phyloP scores from a whole-genome alignment of 371 early-diverging fungal genomes.

The Syncephalis plumigaleata region DNA sequence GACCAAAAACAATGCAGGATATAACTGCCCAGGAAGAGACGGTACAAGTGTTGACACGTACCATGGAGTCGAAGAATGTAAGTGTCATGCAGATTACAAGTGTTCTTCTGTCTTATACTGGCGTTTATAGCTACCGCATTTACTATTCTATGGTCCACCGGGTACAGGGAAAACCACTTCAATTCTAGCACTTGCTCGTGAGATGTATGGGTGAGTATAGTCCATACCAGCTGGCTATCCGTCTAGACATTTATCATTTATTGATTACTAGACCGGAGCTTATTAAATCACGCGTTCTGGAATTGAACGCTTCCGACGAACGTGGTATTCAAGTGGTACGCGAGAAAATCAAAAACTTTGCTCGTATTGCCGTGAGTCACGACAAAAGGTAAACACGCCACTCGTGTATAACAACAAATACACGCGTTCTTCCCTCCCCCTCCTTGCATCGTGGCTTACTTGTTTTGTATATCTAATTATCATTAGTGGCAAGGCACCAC shows the following conservation, averaged over 20 bases:
- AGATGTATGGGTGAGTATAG: conserved; percentile 58
- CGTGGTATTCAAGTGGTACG: conserved; percentile 94
- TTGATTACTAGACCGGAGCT: conserved; percentile 40
- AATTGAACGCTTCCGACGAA: conserved; percentile 99
- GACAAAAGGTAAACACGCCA: conserved; percentile 17
- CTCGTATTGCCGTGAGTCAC: conserved; percentile 43
- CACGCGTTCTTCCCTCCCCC: too few relatives aligned
- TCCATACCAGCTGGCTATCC: not conserved
- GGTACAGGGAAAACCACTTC: conserved; percentile 99
- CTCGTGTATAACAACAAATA: too few relatives aligned
- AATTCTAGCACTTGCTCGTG: conserved; percentile 83
- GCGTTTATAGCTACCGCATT: conserved; percentile 79
- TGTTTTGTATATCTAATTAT: conserved; percentile 1
- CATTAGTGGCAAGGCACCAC: conserved; percentile 36
- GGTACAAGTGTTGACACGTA: conserved; percentile 65
- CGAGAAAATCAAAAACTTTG: conserved; percentile 95
- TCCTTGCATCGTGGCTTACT: too few relatives aligned
- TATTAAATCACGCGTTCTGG: conserved; percentile 68
- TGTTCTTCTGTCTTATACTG: too few relatives aligned
- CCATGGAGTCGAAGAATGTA: conserved; percentile 73
- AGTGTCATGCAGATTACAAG: too few relatives aligned
- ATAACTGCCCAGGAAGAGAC: conserved; percentile 83
- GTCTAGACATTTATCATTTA: not conserved
- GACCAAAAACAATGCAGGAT: conserved; percentile 76
- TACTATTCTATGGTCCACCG: conserved; percentile 98